These are phyloP conservation scores for Aspergillus diversus DNA, from an alignment of 495 filamentous ascomycete genomes.

Conservation along the genomic window DNA sequence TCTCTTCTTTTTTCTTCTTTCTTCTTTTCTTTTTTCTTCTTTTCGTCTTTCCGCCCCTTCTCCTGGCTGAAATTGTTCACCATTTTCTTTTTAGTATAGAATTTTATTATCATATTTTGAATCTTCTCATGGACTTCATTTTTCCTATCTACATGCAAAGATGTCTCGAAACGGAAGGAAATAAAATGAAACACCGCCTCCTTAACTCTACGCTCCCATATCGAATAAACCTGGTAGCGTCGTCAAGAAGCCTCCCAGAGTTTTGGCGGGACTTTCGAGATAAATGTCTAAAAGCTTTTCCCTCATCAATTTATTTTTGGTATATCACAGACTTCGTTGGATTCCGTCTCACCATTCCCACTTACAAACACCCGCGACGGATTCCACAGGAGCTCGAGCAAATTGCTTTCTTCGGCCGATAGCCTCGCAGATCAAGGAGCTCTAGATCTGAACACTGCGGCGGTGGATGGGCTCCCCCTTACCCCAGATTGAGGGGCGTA, in stretches of 20 bases:
- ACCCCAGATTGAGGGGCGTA: conserved; percentile 26
- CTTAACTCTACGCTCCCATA: no score
- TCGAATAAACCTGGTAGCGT: no score
- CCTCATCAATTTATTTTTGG: not conserved
- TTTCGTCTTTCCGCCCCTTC: conserved; percentile 10
- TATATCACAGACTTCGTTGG: not conserved
- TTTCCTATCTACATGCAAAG: not conserved
- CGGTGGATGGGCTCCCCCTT: conserved; percentile 12
- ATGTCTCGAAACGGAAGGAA: no score
- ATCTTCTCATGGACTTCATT: not conserved
- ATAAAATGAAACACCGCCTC: not conserved
- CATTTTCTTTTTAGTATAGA: conserved; percentile 20
- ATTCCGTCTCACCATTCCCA: conserved; percentile 6
- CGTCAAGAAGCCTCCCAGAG: no score
- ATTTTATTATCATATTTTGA: conserved; percentile 8
- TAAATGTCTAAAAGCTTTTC: not conserved
- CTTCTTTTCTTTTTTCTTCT: conserved; percentile 8
- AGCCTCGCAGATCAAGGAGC: conserved; percentile 5
- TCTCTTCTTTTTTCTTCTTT: conserved; percentile 8
- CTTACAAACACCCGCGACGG: conserved; percentile 10
- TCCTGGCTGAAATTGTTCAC: not conserved
- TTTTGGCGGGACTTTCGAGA: no score
- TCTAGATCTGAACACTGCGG: conserved; percentile 14
- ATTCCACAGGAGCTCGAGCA: conserved; percentile 7
- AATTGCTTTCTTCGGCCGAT: conserved; percentile 7